Base-by-base conservation (phyloP, 352 stramenopile genomes). In the Phytophthora colocasiae region DNA sequence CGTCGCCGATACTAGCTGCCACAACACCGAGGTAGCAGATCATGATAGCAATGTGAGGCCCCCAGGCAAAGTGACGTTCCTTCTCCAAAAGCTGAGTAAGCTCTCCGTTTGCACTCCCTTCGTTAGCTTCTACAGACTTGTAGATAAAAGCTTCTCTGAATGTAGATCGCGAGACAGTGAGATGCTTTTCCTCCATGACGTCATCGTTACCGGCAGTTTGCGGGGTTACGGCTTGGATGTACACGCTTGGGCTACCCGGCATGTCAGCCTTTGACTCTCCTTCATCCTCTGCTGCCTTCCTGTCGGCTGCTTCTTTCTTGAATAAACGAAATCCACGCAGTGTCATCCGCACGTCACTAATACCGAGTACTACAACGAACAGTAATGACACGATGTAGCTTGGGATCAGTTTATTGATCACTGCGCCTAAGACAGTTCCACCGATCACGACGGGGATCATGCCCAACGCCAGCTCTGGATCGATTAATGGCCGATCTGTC, bases 361-460 rank as follows among this genome's bases (percentile, higher is more conserved):
- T 45, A 4, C 54, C 51, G n/a, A 89, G 67, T 38, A 89, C 55
- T 17, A 82, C 31, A 24, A 87, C 76, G 15, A 91, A 79, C 6
- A 91, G 66, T 11, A 88, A 60, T 32, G 80, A 89, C 45, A 88
- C 67, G 14, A 89, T 27, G 62, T 91, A 89, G 12, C 74, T 80
- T 27, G 80, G 82, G 39, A 91, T 60, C 47, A 91, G 59, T 48
- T 85, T 91, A 55, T 77, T 81, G 17, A 89, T 55, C 39, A 89
- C 63, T 14, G 82, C 75, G 2, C 82, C 82, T 12, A 91, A 55
- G 38, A 91, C 70, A 0, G 80, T 77, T 10, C 80, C 78, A 17
- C 76, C 80, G 40, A 89, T 87, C 48, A 89, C 81, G 19, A 81
- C 67, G 44, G 82, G 82, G 53, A 91, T 87, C 78, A 89, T 91